A percentile compares a stretch with the other conserved stretches of the same genome.
These are phyloP conservation scores for Globisporangium paddicum DNA, from an alignment of 352 stramenopile genomes.

Conservation along the genomic window DNA sequence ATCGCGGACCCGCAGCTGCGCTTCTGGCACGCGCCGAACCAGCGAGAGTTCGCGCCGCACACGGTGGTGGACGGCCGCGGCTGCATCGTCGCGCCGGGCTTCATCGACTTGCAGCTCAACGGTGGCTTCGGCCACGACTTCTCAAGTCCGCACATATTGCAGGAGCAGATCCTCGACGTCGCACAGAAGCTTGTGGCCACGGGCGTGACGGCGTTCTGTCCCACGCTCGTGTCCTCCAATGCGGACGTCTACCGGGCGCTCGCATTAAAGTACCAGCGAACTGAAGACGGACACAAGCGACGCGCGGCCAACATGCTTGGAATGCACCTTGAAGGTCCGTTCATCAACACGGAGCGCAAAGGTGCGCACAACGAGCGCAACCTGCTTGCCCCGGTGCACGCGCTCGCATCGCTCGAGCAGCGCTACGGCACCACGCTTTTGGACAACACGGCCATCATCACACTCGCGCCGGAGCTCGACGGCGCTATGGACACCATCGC, in stretches of 20 bases:
- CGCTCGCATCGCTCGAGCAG: slow-evolving; percentile 39
- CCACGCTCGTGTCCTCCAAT: slow-evolving; percentile 84
- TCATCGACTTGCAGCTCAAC: slow-evolving; percentile 91
- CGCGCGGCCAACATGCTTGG: slow-evolving; percentile 72
- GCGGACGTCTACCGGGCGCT: slow-evolving; percentile 54
- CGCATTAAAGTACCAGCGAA: slow-evolving; percentile 42
- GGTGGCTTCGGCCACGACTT: slow-evolving; percentile 87
- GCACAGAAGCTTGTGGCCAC: slow-evolving; percentile 42
- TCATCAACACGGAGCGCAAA: slow-evolving; percentile 77
- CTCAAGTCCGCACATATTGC: slow-evolving; percentile 43
- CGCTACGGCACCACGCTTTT: slow-evolving; percentile 43
- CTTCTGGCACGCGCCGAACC: slow-evolving; percentile 35
- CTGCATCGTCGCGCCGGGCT: slow-evolving; percentile 73
- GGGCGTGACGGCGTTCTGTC: slow-evolving; percentile 84
- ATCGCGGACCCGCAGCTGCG: slow-evolving; percentile 45
- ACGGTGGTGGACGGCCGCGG: slow-evolving; percentile 63
- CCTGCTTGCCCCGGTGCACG: slow-evolving; percentile 35
- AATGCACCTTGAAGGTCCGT: slow-evolving; percentile 88
- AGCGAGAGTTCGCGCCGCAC: slow-evolving; percentile 35
- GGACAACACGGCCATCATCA: slow-evolving; percentile 72
- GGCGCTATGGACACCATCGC: slow-evolving; percentile 37
- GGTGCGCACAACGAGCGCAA: slow-evolving; percentile 73
- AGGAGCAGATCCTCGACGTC: slow-evolving; percentile 43
- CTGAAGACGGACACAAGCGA: slow-evolving; percentile 21
- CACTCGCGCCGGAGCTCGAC: slow-evolving; percentile 81